phyloP scores from a whole-genome alignment of 345 rosid species.

The Pugionium dolabratum region DNA sequence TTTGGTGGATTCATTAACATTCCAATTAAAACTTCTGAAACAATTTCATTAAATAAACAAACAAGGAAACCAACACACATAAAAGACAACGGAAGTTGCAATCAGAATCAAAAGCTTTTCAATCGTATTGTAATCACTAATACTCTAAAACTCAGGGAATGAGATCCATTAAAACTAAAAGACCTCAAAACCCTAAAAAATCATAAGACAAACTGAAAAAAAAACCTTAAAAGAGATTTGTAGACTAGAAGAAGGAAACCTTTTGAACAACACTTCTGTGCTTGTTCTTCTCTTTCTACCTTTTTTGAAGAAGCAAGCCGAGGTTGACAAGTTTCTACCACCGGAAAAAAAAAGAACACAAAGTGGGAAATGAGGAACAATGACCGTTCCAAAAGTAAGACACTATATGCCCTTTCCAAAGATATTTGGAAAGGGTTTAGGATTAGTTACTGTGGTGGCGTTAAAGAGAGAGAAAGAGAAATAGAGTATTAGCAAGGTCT shows the following conservation, averaged over 20 bases:
- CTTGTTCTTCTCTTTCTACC: constrained; percentile 47
- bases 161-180: constrained; percentile 36
- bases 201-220: neutral
- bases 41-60: constrained; percentile 15
- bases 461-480: constrained; percentile 12
- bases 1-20: no score
- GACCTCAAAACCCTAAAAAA: constrained; percentile 28
- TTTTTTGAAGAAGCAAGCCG: constrained; percentile 57
- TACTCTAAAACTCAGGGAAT: constrained; percentile 28
- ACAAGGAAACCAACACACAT: constrained; percentile 5
- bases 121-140: constrained; percentile 33
- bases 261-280: constrained; percentile 73
- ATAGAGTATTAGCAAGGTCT: constrained; percentile 49
- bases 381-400: neutral
- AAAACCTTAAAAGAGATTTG: constrained; percentile 9
- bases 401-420: constrained; percentile 54
- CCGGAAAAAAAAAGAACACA: constrained; percentile 13
- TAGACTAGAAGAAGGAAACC: neutral
- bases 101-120: constrained; percentile 27
- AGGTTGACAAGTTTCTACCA: constrained; percentile 58
- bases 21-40: no score
- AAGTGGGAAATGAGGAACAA: constrained; percentile 23
- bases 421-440: constrained; percentile 34
- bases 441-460: constrained; percentile 32
- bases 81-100: neutral